Percentiles rank a stretch among this genome's conserved stretches.
Evolutionary conservation across 345 rosid genomes (phyloP).

Genomic region (Lepidium africanum): DNA sequence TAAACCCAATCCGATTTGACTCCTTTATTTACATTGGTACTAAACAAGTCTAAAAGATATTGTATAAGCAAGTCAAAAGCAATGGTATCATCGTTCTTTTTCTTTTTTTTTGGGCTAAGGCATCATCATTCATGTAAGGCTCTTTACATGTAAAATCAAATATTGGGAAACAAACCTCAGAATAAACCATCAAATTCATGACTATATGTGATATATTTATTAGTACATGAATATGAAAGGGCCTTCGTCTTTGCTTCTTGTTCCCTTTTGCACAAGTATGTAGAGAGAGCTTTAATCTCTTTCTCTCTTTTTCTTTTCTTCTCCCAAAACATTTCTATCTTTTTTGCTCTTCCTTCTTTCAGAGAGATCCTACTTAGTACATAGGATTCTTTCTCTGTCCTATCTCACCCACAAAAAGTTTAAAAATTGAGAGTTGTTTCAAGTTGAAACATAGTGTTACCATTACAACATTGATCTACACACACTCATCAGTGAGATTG

Average conservation of each 20-base stretch:
- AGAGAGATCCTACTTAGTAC: conserved; percentile 22
- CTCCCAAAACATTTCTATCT: conserved; percentile 8
- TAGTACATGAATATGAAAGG: conserved; percentile 8
- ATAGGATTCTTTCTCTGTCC: conserved; percentile 23
- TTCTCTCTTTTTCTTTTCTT: background rate
- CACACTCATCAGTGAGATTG: conserved; percentile 28
- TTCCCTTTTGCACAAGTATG: conserved; percentile 6
- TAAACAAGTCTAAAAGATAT: background rate
- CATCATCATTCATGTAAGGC: background rate
- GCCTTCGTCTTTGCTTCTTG: conserved; percentile 1
- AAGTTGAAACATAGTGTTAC: conserved; percentile 6
- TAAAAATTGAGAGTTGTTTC: background rate
- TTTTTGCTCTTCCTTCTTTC: conserved; percentile 6
- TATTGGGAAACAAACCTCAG: background rate
- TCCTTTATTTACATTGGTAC: background rate
- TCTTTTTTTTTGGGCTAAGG: no score
- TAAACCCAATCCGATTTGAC: background rate
- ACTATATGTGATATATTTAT: conserved; percentile 10
- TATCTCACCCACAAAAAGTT: conserved; percentile 19
- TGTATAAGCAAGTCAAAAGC: background rate
- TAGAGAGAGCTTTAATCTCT: background rate
- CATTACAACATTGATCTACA: conserved; percentile 7
- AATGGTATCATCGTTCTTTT: no score
- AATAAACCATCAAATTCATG: conserved; percentile 5
- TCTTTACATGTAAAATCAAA: background rate